Conservation (phyloP, 1,139 yeast genomes). For the Blastobotrys petasosporus region DNA sequence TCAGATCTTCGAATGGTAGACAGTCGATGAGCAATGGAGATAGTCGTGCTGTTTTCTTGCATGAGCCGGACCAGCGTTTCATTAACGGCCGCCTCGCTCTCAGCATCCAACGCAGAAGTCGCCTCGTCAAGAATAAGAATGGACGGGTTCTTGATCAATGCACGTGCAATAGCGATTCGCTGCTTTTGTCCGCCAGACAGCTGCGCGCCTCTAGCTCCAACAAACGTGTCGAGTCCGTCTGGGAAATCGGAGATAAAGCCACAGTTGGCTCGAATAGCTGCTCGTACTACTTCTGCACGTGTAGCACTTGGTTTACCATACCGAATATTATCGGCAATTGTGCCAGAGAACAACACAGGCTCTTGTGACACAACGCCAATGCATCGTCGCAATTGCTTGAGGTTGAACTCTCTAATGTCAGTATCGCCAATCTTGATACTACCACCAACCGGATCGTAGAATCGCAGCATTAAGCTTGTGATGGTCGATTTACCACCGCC, state of each 20-base stretch:
- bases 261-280: conserved; percentile 76
- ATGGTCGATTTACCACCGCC: conserved; percentile 95
- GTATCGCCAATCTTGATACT: conserved; percentile 61
- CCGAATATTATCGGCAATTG: conserved; percentile 76
- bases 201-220: conserved; percentile 84
- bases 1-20: conserved; percentile 86
- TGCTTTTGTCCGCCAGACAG: conserved; percentile 88
- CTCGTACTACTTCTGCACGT: conserved; percentile 59
- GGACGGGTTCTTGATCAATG: conserved; percentile 66
- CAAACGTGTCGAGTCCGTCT: conserved; percentile 70
- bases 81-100: conserved; percentile 78
- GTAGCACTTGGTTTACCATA: conserved; percentile 63
- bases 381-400: conserved; percentile 64
- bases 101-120: conserved; percentile 78
- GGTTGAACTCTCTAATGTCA: conserved; percentile 59
- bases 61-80: conserved; percentile 55
- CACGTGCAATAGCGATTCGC: conserved; percentile 77
- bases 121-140: conserved; percentile 75
- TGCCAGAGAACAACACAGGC: conserved; percentile 86
- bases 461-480: conserved; percentile 68
- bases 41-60: conserved; percentile 66
- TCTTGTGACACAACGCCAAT: conserved; percentile 93
- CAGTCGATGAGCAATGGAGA: conserved; percentile 86
- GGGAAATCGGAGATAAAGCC: conserved; percentile 71
- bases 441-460: conserved; percentile 74